Conservation (phyloP, 2,329 filamentous ascomycete genomes). For the Parastagonospora avenae region DNA sequence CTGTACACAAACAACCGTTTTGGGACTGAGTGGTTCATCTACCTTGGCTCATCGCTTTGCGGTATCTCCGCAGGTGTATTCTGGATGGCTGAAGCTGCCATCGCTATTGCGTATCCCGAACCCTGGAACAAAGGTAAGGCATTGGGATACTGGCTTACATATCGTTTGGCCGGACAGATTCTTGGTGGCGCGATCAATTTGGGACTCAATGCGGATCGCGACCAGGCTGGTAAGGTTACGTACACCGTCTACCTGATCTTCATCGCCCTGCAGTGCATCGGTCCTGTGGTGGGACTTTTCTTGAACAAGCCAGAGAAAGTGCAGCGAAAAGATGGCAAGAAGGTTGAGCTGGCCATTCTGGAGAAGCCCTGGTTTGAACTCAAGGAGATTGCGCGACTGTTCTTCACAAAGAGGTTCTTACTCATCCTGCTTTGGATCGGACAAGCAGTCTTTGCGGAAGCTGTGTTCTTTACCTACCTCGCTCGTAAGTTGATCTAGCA, state of each 20-base stretch:
- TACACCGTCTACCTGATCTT: constrained; percentile 73
- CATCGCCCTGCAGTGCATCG: constrained; percentile 70
- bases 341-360: constrained; percentile 64
- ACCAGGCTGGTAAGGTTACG: constrained; percentile 67
- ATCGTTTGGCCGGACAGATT: constrained; percentile 68
- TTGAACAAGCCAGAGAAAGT: constrained; percentile 67
- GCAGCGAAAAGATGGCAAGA: constrained; percentile 67
- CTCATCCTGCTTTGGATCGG: constrained; percentile 71
- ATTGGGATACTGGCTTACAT: constrained; percentile 71
- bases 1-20: constrained; percentile 70
- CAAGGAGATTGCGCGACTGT: constrained; percentile 62
- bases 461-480: constrained; percentile 74
- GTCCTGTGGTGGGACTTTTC: constrained; percentile 68
- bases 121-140: constrained; percentile 54
- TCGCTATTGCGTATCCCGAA: constrained; percentile 74
- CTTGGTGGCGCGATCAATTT: constrained; percentile 75
- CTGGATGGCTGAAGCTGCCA: constrained; percentile 77
- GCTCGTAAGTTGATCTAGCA: constrained; percentile 39
- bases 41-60: constrained; percentile 71
- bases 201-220: constrained; percentile 64
- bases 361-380: constrained; percentile 65
- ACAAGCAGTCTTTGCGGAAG: constrained; percentile 72
- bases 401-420: constrained; percentile 66
- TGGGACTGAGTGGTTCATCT: constrained; percentile 70
- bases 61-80: constrained; percentile 74